A percentile compares a stretch with the other conserved stretches of the same genome.
phyloP scores from a whole-genome alignment of 352 stramenopile species.

The Blastocystis sp. region DNA sequence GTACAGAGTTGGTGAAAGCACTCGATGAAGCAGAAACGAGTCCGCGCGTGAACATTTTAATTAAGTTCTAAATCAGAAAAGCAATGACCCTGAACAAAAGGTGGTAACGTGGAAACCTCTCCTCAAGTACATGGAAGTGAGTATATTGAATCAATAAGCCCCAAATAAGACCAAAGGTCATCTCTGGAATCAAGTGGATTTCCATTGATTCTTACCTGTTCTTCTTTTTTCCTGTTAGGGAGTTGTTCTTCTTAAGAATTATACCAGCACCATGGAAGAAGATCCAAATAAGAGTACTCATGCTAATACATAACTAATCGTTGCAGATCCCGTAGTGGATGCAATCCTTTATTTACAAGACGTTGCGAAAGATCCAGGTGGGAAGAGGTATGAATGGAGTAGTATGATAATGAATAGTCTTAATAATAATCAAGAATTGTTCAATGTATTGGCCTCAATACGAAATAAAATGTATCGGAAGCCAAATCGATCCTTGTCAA shows the following conservation, averaged over 20 bases:
- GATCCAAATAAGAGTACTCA: no score
- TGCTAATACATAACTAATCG: no score
- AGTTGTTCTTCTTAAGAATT: no score
- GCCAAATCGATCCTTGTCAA: background rate
- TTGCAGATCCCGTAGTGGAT: conserved; percentile 15
- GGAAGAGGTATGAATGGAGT: background rate
- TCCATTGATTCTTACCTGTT: no score
- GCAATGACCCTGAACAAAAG: background rate
- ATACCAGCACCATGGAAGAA: no score
- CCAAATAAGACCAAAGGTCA: no score
- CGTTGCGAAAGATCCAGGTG: background rate
- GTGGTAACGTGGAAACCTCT: conserved; percentile 47
- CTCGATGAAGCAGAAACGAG: conserved; percentile 50
- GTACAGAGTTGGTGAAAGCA: conserved; percentile 56
- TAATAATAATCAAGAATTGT: background rate
- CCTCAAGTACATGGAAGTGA: background rate
- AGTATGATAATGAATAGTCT: background rate
- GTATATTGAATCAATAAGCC: no score
- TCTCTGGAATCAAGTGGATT: no score
- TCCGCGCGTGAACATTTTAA: conserved; percentile 57
- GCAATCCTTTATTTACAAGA: conserved; percentile 18
- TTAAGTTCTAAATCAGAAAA: conserved; percentile 43
- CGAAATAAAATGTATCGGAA: conserved; percentile 18
- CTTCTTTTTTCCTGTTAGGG: no score
- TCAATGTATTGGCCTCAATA: background rate